A percentile compares a stretch with the other conserved stretches of the same genome.
Evolutionary conservation across 768 basidiomycete species (phyloP).

Genomic region (Rossbeevera mucosa): DNA sequence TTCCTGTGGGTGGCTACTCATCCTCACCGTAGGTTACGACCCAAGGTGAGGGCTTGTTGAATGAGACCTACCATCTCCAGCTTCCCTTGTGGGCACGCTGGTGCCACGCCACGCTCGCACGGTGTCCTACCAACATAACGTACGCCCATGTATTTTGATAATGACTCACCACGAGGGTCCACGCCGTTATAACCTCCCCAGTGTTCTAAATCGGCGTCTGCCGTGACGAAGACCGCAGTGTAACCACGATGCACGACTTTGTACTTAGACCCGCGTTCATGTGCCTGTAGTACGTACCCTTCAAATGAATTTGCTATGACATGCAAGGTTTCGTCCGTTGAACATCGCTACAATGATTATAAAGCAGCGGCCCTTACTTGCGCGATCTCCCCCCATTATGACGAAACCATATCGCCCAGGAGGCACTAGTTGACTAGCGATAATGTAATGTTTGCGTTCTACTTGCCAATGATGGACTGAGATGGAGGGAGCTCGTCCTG

Average conservation of each 20-base stretch:
- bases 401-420: neutral
- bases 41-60: neutral
- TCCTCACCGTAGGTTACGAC: neutral
- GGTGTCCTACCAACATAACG: neutral
- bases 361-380: neutral
- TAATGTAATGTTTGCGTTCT: neutral
- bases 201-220: neutral
- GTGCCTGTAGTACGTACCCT: neutral
- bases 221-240: neutral
- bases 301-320: neutral
- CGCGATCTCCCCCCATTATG: slow-evolving; percentile 11
- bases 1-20: neutral
- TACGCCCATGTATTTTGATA: neutral
- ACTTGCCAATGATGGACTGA: neutral
- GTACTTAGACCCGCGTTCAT: neutral
- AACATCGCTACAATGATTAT: neutral
- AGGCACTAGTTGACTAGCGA: neutral
- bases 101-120: neutral
- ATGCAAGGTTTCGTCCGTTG: neutral
- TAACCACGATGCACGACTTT: neutral
- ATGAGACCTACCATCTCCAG: neutral
- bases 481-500: neutral
- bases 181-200: neutral
- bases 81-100: neutral
- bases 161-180: neutral